Evolutionary conservation across 176 grass and related monocot genomes (phyloP).

Genomic region (Rhynchospora tenuis): DNA sequence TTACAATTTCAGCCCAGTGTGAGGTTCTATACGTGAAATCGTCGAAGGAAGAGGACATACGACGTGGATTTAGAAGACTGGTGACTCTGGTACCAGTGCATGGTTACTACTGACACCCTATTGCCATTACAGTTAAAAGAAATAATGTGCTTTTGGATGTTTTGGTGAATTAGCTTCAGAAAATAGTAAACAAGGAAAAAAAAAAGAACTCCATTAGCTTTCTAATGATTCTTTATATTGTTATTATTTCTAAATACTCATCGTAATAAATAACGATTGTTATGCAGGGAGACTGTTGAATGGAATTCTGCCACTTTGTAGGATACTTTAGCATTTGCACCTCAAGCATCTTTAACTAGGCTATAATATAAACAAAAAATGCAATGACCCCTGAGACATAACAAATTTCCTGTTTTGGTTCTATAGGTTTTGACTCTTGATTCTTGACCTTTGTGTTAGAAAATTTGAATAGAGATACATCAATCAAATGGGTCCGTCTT

Average conservation of each 20-base stretch:
- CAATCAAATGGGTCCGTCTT: background rate
- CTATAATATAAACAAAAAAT: slow-evolving; percentile 7
- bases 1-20: background rate
- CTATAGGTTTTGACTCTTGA: background rate
- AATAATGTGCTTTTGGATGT: background rate
- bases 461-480: background rate
- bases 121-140: background rate
- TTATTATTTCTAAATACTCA: background rate
- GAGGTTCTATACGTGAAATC: background rate
- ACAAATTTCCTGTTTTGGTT: background rate
- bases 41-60: background rate
- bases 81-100: background rate
- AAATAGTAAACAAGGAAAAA: background rate
- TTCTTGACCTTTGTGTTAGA: background rate
- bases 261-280: background rate
- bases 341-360: background rate
- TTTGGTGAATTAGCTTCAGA: background rate
- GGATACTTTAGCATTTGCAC: background rate
- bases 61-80: background rate
- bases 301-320: background rate
- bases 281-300: background rate
- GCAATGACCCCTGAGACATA: background rate
- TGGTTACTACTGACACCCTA: background rate
- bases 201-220: background rate
- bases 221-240: background rate